Conservation (phyloP, 179 eudicot genomes). For the Spinacia oleracea region DNA sequence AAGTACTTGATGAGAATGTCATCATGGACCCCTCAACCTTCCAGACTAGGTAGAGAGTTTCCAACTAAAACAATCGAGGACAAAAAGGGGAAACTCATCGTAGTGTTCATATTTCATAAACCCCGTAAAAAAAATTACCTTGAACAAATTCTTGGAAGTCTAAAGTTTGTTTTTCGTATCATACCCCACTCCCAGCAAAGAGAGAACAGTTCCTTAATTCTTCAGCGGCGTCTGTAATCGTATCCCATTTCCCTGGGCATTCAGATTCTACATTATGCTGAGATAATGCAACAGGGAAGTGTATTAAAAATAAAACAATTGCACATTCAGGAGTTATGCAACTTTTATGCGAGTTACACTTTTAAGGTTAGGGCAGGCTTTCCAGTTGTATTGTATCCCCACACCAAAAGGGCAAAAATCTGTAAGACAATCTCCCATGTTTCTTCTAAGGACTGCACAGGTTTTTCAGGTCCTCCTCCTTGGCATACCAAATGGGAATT, state of each 20-base stretch:
- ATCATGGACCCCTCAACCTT: background rate
- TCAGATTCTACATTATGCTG: conserved; percentile 7
- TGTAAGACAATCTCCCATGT: background rate
- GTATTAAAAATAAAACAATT: conserved; percentile 10
- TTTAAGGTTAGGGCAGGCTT: conserved; percentile 8
- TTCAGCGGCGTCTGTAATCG: background rate
- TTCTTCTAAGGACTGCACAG: conserved; percentile 51
- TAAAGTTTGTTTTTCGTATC: background rate
- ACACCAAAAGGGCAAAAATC: conserved; percentile 10
- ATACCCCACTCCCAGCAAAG: background rate
- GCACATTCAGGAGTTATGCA: conserved; percentile 18
- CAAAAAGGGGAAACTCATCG: background rate
- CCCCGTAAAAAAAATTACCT: background rate
- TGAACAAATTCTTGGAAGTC: background rate
- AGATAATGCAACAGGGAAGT: conserved; percentile 18
- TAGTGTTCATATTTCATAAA: background rate
- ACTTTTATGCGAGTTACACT: conserved; percentile 24
- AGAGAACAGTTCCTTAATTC: background rate
- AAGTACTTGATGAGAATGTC: too few relatives aligned
- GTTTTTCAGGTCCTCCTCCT: conserved; percentile 65
- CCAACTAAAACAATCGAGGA: background rate
- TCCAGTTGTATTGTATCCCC: conserved; percentile 9
- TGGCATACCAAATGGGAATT: conserved; percentile 70
- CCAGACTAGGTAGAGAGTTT: background rate
- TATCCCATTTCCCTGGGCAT: background rate